Percentiles rank a stretch among this genome's conserved stretches.
Evolutionary conservation across 192 early-diverging fungal species (phyloP).

Genomic region (Allomyces javanicus): DNA sequence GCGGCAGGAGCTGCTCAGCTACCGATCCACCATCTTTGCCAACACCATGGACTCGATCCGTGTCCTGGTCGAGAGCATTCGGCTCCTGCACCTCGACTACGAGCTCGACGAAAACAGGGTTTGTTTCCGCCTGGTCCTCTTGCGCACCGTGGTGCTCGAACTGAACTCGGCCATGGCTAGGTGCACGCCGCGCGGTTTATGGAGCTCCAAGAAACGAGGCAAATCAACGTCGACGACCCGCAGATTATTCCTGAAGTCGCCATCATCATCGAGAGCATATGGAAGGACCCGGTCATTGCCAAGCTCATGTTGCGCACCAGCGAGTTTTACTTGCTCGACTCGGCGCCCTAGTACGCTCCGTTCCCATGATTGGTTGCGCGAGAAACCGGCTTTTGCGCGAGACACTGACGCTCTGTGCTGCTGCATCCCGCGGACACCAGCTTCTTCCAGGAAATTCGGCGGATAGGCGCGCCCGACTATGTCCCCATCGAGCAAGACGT

Average conservation of each 20-base stretch:
- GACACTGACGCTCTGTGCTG: no score
- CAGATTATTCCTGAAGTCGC: conserved; percentile 6
- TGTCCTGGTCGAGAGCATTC: conserved; percentile 80
- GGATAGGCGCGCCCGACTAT: conserved; percentile 13
- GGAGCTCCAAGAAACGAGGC: not conserved
- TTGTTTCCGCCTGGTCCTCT: no score
- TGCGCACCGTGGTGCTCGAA: no score
- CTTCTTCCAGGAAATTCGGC: conserved; percentile 1
- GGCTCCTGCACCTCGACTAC: no score
- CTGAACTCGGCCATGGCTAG: not conserved
- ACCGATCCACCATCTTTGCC: conserved; percentile 88
- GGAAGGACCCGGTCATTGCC: conserved; percentile 8
- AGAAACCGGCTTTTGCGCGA: no score
- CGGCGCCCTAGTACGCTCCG: conserved; percentile 20
- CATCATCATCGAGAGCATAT: conserved; percentile 10
- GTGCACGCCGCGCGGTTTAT: not conserved
- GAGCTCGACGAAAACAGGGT: no score
- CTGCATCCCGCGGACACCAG: not conserved
- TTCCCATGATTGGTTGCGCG: not conserved
- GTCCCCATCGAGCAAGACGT: conserved; percentile 40
- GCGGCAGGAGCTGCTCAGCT: conserved; percentile 71
- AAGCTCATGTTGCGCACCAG: conserved; percentile 13
- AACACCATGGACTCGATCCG: conserved; percentile 95
- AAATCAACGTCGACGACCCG: not conserved
- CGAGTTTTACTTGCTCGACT: conserved; percentile 23